Base-by-base conservation (phyloP, 345 rosid species). In the Euphorbia lathyris region DNA sequence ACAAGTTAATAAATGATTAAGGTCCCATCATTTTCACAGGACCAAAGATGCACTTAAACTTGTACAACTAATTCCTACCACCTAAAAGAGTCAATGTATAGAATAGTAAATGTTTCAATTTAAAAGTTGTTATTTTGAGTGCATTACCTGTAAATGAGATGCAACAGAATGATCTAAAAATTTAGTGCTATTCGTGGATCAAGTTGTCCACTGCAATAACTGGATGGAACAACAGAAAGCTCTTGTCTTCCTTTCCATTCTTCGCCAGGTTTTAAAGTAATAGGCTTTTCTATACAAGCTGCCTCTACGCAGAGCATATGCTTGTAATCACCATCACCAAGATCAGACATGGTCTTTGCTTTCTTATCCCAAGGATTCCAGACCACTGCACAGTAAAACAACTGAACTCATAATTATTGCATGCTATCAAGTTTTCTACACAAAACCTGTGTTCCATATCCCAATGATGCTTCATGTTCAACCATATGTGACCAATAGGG, bases 351-450 rank as follows among this genome's bases (percentile, higher is more conserved):
- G 45, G 91, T 76, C 83, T 90, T 95, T 71, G 97, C 91, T 68
- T 81, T 95, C 81, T 84, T 95, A 74, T 90, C 97, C 99, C 98
- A 90, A 11, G 99, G 98, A 79, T 95, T 95, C 99, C 98, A 95
- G 66, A 92, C 96, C 78, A 92, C 98, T 95, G 84, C 76, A 73
- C 7, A 38, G 7, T 17, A 42, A 7, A 62, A 43, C 20, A 25
- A 30, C 26, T 22, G 1, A 25, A 52, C 23, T 26, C 9, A 34
- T 45, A 7, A 32, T 10, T 27, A 69, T 17, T 12, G 12, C 10
- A 7, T 23, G 9, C 38, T 14, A 9, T 47, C 36, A 23, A 57
- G 23, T 30, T 51, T 57, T 13, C 17, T 5, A 29, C 8, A 20
- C 34, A 34, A 36, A 20, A 69, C 9, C 2, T 42, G 17, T 5